Evolutionary conservation across 106 monocot genomes (phyloP), one percentile per base, ranked within the genome.

Genomic region (Apostasia shenzhenica): DNA sequence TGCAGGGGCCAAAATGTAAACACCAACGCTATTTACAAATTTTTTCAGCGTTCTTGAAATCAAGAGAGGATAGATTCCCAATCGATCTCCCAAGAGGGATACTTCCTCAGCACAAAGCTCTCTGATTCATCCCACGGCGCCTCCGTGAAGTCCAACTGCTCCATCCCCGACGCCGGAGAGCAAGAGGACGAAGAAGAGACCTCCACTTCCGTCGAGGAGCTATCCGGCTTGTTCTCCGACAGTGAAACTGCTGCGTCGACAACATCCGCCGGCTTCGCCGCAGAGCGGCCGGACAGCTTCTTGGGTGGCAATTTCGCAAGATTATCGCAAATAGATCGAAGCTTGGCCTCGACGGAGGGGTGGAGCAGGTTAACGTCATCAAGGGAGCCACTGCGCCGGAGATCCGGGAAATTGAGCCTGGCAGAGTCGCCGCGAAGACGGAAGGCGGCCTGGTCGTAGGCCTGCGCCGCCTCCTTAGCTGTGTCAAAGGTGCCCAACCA

Each of bases 401-500:
- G 57, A 46, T 70, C n/a, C 3, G 88, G 88, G 66, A 88, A 88
- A 61, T 88, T 88, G 51, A 88, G 77, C n/a, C 77, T 73, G 0
- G 88, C 88, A 3, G 67, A 81, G 60, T 88, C 88, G 45, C 88
- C 88, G 57, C 88, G 75, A 73, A 88, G 79, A 13, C 74, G 70
- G 79, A 70, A 85, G 2, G 88, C 88, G 2, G 88, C 88, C 65
- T 51, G 70, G 73, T 88, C 88, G 59, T 88, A 88, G 39, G 88
- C 81, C 14, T 79, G 55, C 3, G 88, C 88, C 1, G 88, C 88
- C 67, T 88, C 88, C 52, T 88, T 81, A 42, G 88, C 84, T 5
- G 88, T 82, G 77, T 88, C 88, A 45, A 88, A 88, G 44, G 88
- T 88, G 8, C 88, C 88, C 11, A 88, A 84, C 88, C 88, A 88